Evolutionary conservation across 2,329 filamentous ascomycete genomes (phyloP), one percentile per base, ranked within the genome.

Genomic region (Colletotrichum orbiculare): DNA sequence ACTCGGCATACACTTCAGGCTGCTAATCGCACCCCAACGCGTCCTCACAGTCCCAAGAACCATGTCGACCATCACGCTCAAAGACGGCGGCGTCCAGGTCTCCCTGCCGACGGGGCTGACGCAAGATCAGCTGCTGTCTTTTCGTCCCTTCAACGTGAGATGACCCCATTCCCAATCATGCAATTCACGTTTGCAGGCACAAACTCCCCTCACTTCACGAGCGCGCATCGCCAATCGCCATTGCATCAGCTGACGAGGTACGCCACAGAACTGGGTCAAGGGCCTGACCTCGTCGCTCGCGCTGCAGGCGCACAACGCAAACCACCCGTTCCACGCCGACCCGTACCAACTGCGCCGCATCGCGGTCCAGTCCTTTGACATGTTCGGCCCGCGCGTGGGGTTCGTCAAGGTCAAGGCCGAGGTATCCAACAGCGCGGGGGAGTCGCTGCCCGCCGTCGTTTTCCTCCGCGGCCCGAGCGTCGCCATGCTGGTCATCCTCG

Each of bases 381-480:
- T 80, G 37, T 89, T 87, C 67, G 81, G 82, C 37, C 66, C 67
- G 25, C 54, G 67, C 2, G 72, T 89, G 12, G 86, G 86, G 48
- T 89, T 89, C 72, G 71, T 89, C 25, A 89, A 89, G 67, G 73
- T 89, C 42, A 75, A 74, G 3, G 82, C 86, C 7, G 69, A 74
- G 2, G 77, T 89, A 1, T 74, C 76, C 64, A 89, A 87, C 69
- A 61, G 68, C 1, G 75, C 76, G 0, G 82, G 81, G 59, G 83
- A 87, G 68, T 73, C 69, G 1, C 78, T 90, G 0, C 85, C 87
- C 0, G 86, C 84, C 5, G 77, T 78, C 2, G 78, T 87, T 0
- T 85, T 90, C 64, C 78, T 90, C 2, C 82, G 87, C 42, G 87
- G 87, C 0, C 82, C 85, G n/a, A 85, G 82, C 70, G 87, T 89